Conservation (phyloP, 345 rosid species). For the Populus deltoides region DNA sequence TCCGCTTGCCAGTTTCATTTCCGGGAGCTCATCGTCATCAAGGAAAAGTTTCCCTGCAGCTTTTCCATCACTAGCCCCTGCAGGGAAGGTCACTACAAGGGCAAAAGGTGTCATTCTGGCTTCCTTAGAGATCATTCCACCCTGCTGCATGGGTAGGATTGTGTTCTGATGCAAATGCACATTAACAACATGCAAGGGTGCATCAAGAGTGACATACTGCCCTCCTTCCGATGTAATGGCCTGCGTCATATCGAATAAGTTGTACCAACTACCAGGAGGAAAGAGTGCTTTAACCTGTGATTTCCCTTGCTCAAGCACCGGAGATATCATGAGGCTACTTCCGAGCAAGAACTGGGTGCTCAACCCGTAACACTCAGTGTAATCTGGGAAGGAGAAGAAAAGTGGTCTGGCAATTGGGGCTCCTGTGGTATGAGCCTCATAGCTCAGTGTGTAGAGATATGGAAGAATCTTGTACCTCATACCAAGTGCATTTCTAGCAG, state of each 20-base stretch:
- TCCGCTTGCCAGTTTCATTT: constrained; percentile 80
- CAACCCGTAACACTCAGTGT: constrained; percentile 54
- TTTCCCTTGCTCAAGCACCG: constrained; percentile 78
- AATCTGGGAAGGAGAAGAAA: constrained; percentile 86
- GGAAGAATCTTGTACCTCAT: constrained; percentile 89
- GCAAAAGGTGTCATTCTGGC: constrained; percentile 84
- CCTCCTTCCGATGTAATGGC: constrained; percentile 50
- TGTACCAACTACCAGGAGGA: constrained; percentile 94
- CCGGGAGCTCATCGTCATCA: constrained; percentile 86
- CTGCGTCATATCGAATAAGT: constrained; percentile 65
- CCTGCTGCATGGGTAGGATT: constrained; percentile 88
- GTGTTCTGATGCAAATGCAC: constrained; percentile 80
- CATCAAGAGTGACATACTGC: constrained; percentile 53
- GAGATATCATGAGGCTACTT: constrained; percentile 82
- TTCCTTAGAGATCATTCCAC: constrained; percentile 74
- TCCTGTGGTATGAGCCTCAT: constrained; percentile 69
- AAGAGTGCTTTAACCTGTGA: constrained; percentile 70
- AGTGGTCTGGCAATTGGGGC: constrained; percentile 95
- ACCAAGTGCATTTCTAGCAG: constrained; percentile 93
- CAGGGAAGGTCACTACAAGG: constrained; percentile 70
- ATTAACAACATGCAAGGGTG: constrained; percentile 77
- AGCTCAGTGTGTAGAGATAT: constrained; percentile 76
- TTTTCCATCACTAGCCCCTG: constrained; percentile 55
- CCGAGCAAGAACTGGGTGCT: constrained; percentile 96
- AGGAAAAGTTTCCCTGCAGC: constrained; percentile 73